Conservation (phyloP, 73 alveolate genomes). For the Uronychia binucleata region DNA sequence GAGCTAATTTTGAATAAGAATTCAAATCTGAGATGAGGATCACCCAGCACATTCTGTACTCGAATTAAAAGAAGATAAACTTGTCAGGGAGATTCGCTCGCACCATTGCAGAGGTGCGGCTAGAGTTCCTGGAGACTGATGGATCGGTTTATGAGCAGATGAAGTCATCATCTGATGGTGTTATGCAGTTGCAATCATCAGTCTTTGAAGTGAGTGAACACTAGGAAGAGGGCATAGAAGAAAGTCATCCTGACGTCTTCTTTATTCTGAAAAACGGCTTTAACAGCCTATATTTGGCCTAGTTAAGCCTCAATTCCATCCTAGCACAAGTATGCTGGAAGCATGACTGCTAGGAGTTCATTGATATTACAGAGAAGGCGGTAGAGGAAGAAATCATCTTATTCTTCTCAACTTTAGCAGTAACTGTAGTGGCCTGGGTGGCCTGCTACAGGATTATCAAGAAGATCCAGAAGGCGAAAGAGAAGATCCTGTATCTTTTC, state of each 20-base stretch:
- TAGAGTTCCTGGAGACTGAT: background rate
- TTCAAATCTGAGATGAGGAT: background rate
- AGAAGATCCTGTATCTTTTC: background rate
- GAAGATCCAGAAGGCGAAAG: background rate
- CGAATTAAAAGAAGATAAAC: background rate
- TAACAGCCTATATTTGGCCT: background rate
- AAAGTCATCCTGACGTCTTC: background rate
- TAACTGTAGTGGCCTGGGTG: background rate
- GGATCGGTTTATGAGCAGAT: background rate
- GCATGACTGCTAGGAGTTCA: background rate
- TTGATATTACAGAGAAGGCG: background rate
- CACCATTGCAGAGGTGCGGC: background rate
- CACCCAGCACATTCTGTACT: background rate
- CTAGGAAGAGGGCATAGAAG: background rate
- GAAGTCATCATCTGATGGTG: background rate
- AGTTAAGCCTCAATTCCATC: background rate
- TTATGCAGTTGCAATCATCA: background rate
- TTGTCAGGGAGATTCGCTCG: background rate
- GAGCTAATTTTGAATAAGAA: background rate
- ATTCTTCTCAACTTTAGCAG: background rate
- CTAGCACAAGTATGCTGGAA: background rate
- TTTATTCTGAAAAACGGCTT: background rate
- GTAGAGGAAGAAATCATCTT: background rate
- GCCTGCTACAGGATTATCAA: background rate
- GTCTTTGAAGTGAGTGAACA: background rate